phyloP scores from a whole-genome alignment of 2,329 filamentous ascomycete genomes.

The Rutstroemia sp. region DNA sequence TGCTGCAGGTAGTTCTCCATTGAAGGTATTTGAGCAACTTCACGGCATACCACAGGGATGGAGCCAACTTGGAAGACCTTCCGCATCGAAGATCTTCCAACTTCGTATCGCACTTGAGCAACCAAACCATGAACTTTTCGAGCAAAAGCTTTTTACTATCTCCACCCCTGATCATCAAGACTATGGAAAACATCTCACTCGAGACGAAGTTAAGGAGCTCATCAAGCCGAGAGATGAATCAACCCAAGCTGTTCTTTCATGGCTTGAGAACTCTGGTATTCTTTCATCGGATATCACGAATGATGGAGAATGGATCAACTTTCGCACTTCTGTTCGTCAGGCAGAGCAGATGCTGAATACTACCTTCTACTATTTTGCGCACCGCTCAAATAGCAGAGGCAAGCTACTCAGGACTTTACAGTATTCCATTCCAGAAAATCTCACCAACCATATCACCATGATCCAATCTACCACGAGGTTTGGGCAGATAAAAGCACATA shows the following conservation, averaged over 20 bases:
- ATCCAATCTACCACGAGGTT: constrained; percentile 42
- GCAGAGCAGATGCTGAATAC: constrained; percentile 27
- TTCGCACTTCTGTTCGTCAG: constrained; percentile 23
- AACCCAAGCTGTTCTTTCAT: constrained; percentile 43
- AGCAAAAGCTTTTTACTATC: constrained; percentile 36
- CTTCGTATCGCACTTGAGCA: constrained; percentile 32
- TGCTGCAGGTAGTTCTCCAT: constrained; percentile 4
- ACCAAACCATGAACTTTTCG: constrained; percentile 37
- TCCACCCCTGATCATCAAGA: constrained; percentile 40
- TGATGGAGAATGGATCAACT: constrained; percentile 45
- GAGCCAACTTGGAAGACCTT: constrained; percentile 16
- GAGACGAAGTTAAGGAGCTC: constrained; percentile 43
- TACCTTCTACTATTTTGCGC: constrained; percentile 31
- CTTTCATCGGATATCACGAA: constrained; percentile 37
- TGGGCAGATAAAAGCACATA: constrained; percentile 30
- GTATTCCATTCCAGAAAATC: constrained; percentile 33
- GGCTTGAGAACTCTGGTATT: constrained; percentile 46
- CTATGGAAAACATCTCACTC: constrained; percentile 46
- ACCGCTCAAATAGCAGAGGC: constrained; percentile 34
- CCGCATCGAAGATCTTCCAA: constrained; percentile 12
- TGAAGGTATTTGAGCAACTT: constrained; percentile 20
- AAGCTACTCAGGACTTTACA: constrained; percentile 41
- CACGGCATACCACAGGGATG: constrained; percentile 19
- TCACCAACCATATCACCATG: constrained; percentile 33
- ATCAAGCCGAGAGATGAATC: constrained; percentile 45